Evolutionary conservation across 2,329 filamentous ascomycete genomes (phyloP).

Genomic region (Colletotrichum euphorbiae): DNA sequence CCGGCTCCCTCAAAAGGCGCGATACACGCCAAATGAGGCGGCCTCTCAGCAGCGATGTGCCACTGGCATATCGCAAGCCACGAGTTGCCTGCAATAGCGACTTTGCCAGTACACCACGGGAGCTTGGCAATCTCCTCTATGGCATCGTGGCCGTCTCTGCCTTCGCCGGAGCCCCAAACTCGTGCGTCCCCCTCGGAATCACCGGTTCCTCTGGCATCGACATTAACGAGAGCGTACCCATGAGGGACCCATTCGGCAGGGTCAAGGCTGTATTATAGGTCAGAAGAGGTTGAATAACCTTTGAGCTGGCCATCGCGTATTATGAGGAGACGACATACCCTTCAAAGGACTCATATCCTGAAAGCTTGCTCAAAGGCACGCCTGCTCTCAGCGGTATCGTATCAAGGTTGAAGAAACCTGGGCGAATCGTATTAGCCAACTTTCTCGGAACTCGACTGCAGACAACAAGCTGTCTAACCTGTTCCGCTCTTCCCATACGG

Average conservation of each 20-base stretch:
- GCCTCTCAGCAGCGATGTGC: conserved; percentile 19
- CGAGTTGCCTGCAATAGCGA: conserved; percentile 14
- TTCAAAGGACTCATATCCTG: conserved; percentile 29
- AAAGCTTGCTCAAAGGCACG: not conserved
- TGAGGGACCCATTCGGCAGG: conserved; percentile 16
- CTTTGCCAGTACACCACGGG: conserved; percentile 15
- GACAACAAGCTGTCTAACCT: not conserved
- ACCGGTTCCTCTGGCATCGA: conserved; percentile 2
- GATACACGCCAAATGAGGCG: conserved; percentile 16
- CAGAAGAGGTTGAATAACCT: too few species aligned
- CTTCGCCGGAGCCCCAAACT: conserved; percentile 11
- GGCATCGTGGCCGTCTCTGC: conserved; percentile 23
- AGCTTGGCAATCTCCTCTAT: conserved; percentile 25
- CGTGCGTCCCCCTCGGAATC: conserved; percentile 21
- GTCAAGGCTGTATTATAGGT: conserved; percentile 7
- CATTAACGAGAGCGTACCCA: conserved; percentile 24
- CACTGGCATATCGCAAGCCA: conserved; percentile 20
- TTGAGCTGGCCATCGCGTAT: not conserved
- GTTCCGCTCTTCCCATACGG: conserved; percentile 15
- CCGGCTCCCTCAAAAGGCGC: conserved; percentile 17
- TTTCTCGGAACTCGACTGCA: too few species aligned
- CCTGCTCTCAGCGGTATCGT: not conserved
- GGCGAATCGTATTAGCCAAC: not conserved
- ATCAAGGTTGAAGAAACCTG: not conserved
- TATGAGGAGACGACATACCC: not conserved